A percentile compares a stretch with the other conserved stretches of the same genome.
These are phyloP conservation scores for Ensete ventricosum DNA, from an alignment of 176 grass and related monocot genomes.

Conservation along the genomic window DNA sequence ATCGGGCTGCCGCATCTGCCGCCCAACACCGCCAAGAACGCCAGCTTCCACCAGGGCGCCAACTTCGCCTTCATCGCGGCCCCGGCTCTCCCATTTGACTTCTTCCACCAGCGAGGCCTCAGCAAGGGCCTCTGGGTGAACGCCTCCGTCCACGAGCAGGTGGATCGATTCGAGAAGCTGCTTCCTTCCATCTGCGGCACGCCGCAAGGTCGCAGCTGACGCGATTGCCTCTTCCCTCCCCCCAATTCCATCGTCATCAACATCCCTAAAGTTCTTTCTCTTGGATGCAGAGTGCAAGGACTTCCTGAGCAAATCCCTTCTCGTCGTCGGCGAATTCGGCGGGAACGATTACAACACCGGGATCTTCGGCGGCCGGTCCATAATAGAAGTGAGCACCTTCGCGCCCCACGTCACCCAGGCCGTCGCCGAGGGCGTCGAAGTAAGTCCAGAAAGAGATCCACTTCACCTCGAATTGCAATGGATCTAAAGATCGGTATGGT, in stretches of 20 bases:
- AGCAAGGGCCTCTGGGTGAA: slow-evolving; percentile 53
- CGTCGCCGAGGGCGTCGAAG: slow-evolving; percentile 64
- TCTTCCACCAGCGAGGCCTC: slow-evolving; percentile 55
- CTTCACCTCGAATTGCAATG: not conserved
- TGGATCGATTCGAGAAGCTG: slow-evolving; percentile 69
- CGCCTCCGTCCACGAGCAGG: slow-evolving; percentile 49
- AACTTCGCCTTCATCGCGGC: slow-evolving; percentile 91
- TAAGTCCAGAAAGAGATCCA: slow-evolving; percentile 13
- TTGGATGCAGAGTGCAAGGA: slow-evolving; percentile 63
- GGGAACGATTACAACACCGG: slow-evolving; percentile 97
- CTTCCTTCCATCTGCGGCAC: slow-evolving; percentile 55
- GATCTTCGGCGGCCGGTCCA: slow-evolving; percentile 52
- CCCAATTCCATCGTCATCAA: not conserved
- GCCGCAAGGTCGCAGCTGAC: slow-evolving; percentile 6
- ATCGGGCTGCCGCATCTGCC: slow-evolving; percentile 61
- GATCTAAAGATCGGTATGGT: not conserved
- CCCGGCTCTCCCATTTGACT: slow-evolving; percentile 47
- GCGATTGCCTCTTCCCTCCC: not conserved
- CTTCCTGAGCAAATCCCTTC: slow-evolving; percentile 73
- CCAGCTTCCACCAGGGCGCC: slow-evolving; percentile 49
- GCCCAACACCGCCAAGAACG: slow-evolving; percentile 44
- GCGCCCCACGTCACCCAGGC: slow-evolving; percentile 52
- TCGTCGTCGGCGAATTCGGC: slow-evolving; percentile 88
- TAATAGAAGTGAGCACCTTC: slow-evolving; percentile 60
- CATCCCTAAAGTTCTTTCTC: not conserved